Conservation (phyloP, 441 rosid species). For the Pelargonium citronellum region DNA sequence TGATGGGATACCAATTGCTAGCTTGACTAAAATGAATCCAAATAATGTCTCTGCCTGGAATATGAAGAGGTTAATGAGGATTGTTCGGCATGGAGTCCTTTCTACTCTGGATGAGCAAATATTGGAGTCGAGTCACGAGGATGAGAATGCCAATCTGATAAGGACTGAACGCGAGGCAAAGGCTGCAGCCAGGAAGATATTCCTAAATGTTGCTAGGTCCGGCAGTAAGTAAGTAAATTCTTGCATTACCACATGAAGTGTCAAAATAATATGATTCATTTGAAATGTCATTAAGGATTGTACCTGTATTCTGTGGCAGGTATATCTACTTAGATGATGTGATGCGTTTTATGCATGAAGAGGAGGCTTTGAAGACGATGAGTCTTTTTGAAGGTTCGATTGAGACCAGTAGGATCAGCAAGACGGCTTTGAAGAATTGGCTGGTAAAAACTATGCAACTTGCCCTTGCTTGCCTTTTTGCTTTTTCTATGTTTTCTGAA, state of each 20-base stretch:
- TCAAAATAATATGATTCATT: too few species aligned
- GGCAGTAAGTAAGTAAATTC: constrained; percentile 44
- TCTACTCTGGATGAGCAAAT: constrained; percentile 61
- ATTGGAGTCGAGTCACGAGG: constrained; percentile 32
- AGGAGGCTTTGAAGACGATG: constrained; percentile 64
- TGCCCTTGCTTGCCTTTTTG: too few species aligned
- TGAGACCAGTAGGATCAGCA: constrained; percentile 49
- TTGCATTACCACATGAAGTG: neutral
- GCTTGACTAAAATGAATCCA: constrained; percentile 46
- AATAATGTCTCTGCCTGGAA: constrained; percentile 67
- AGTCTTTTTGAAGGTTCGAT: constrained; percentile 58
- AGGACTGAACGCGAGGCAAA: constrained; percentile 70
- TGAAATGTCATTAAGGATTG: neutral
- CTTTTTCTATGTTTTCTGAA: too few species aligned
- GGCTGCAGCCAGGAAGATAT: constrained; percentile 76
- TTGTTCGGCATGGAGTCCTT: constrained; percentile 43
- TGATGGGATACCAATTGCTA: constrained; percentile 48
- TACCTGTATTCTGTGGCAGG: constrained; percentile 26
- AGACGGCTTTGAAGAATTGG: neutral
- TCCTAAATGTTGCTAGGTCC: constrained; percentile 47
- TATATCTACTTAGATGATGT: constrained; percentile 57
- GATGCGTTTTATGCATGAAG: constrained; percentile 68
- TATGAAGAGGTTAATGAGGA: constrained; percentile 55
- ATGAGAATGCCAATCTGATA: constrained; percentile 50
- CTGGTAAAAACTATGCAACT: neutral